phyloP scores from a whole-genome alignment of 495 filamentous ascomycete genomes.

The Staphylotrichum longicolle region DNA sequence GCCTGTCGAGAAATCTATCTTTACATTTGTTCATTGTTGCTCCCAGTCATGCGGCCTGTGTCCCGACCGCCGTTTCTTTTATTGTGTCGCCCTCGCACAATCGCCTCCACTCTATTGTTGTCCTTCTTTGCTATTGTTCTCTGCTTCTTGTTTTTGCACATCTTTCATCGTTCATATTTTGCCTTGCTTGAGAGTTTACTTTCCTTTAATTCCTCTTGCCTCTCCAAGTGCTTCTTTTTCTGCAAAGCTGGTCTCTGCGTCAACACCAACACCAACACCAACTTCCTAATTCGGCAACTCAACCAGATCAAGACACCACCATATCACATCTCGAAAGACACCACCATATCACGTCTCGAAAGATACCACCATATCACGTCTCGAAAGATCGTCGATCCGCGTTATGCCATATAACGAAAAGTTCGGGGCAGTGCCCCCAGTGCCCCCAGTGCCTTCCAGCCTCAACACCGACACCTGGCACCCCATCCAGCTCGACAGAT shows the following conservation, averaged over 20 bases:
- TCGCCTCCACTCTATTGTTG: constrained; percentile 17
- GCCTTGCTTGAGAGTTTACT: constrained; percentile 18
- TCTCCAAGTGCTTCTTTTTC: neutral
- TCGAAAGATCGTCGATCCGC: neutral
- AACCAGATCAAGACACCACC: constrained; percentile 15
- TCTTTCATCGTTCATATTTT: constrained; percentile 12
- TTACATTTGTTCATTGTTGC: constrained; percentile 8
- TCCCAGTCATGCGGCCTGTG: constrained; percentile 15
- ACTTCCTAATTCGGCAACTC: constrained; percentile 14
- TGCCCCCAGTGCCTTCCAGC: constrained; percentile 27
- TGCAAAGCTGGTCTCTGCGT: constrained; percentile 26
- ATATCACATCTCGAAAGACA: neutral
- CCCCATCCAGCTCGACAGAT: constrained; percentile 23
- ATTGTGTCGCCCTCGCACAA: constrained; percentile 1
- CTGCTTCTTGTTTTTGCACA: constrained; percentile 8
- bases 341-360: no score
- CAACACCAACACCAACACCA: constrained; percentile 8
- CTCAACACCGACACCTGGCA: constrained; percentile 31
- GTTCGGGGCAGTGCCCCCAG: constrained; percentile 20
- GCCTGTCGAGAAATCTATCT: constrained; percentile 11
- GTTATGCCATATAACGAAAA: constrained; percentile 32
- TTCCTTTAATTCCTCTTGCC: neutral
- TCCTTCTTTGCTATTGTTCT: constrained; percentile 27
- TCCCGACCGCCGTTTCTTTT: constrained; percentile 1
- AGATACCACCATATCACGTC: neutral